Evolutionary conservation across 108 stramenopile species (phyloP).

Genomic region (Skeletonema tropicum): DNA sequence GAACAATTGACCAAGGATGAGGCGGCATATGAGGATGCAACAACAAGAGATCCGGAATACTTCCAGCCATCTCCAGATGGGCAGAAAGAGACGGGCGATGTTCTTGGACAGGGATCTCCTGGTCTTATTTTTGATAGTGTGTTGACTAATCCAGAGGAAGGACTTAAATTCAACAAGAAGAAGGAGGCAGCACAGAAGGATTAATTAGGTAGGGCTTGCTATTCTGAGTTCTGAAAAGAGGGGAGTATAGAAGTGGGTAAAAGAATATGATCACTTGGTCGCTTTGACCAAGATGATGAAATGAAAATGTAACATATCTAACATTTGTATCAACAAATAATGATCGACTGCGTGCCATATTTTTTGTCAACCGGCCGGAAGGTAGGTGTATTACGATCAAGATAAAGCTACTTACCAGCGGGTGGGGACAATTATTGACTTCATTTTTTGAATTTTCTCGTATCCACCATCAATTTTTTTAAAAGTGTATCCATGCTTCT

Average conservation of each 20-base stretch:
- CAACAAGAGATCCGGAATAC: slow-evolving; percentile 65
- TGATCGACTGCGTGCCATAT: too few species aligned
- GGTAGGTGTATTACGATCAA: too few species aligned
- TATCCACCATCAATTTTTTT: too few species aligned
- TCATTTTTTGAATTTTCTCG: too few species aligned
- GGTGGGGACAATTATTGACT: too few species aligned
- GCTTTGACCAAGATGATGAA: neutral
- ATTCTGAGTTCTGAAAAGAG: neutral
- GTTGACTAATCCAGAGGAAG: slow-evolving; percentile 83
- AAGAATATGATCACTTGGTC: neutral
- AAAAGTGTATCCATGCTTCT: too few species aligned
- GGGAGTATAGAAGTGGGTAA: neutral
- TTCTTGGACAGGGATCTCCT: slow-evolving; percentile 82
- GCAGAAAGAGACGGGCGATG: slow-evolving; percentile 51
- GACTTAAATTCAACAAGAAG: slow-evolving; percentile 60
- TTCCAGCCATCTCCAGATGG: slow-evolving; percentile 47
- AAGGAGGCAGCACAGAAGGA: slow-evolving; percentile 17
- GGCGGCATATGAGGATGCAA: slow-evolving; percentile 64
- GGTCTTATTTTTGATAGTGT: slow-evolving; percentile 88
- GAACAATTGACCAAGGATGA: slow-evolving; percentile 73
- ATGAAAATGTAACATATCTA: slow-evolving; percentile 1
- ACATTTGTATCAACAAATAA: slow-evolving; percentile 1
- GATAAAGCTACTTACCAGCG: too few species aligned
- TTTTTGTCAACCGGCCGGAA: too few species aligned
- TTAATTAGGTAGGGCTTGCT: neutral